phyloP scores from a whole-genome alignment of 208 protist species.

The Dictyostelium gargantuum region DNA sequence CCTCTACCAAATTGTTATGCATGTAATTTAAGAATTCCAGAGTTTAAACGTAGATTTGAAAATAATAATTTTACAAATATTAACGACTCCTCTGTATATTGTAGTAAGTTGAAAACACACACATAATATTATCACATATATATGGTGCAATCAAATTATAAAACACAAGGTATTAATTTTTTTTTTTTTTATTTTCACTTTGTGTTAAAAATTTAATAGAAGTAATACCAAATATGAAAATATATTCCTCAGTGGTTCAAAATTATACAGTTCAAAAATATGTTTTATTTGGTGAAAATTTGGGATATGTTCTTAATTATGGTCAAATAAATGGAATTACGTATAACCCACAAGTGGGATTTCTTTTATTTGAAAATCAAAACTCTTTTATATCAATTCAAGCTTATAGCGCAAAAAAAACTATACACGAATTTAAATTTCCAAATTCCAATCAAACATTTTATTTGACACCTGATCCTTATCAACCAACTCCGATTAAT shows the following conservation, averaged over 20 bases:
- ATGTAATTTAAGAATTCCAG: background rate
- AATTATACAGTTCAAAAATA: background rate
- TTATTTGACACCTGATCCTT: background rate
- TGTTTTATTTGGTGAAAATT: background rate
- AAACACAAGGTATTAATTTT: background rate
- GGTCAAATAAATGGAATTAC: too few species aligned
- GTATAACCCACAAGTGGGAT: too few species aligned
- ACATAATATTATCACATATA: too few species aligned
- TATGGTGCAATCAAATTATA: too few species aligned
- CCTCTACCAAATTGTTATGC: background rate
- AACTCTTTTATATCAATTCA: too few species aligned
- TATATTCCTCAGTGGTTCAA: too few species aligned
- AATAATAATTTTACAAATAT: background rate
- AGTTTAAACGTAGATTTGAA: background rate
- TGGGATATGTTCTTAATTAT: background rate
- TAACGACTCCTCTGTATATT: background rate
- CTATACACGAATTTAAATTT: background rate
- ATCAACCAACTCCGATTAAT: background rate
- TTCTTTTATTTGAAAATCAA: too few species aligned
- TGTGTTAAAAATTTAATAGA: background rate
- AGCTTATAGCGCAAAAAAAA: too few species aligned
- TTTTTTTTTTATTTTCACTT: background rate
- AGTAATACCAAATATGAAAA: background rate
- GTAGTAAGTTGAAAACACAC: background rate
- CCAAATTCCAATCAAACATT: background rate